Percentiles rank a stretch among this genome's conserved stretches.
phyloP scores from a whole-genome alignment of 805 yeast genomes.

The Ogataea pini region DNA sequence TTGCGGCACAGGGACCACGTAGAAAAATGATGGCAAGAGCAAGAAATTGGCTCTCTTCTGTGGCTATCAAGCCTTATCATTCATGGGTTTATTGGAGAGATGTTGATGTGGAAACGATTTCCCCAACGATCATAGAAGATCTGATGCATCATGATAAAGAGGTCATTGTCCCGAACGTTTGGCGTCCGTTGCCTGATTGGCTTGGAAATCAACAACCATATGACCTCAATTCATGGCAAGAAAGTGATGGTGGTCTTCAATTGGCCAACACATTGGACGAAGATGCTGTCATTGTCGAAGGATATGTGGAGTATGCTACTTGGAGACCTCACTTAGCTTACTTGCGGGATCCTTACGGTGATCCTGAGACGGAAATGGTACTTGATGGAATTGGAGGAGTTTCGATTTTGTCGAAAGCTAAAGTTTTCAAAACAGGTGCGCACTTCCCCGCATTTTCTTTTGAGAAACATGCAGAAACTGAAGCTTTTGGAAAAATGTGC shows the following conservation, averaged over 20 bases:
- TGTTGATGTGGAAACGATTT: slow-evolving; percentile 93
- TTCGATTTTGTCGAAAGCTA: slow-evolving; percentile 83
- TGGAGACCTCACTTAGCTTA: slow-evolving; percentile 98
- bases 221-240: slow-evolving; percentile 85
- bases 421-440: slow-evolving; percentile 82
- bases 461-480: slow-evolving; percentile 96
- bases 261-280: slow-evolving; percentile 78
- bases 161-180: slow-evolving; percentile 91
- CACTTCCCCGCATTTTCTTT: slow-evolving; percentile 97
- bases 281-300: slow-evolving; percentile 96
- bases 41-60: slow-evolving; percentile 88
- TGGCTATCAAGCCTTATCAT: slow-evolving; percentile 87
- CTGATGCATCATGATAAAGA: slow-evolving; percentile 89
- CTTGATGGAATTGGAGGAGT: slow-evolving; percentile 98
- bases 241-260: slow-evolving; percentile 77
- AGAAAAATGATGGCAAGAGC: slow-evolving; percentile 95
- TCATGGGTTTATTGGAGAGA: slow-evolving; percentile 98
- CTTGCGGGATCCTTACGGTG: slow-evolving; percentile 91
- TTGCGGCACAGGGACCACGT: slow-evolving; percentile 94
- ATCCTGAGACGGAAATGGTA: slow-evolving; percentile 89
- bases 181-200: slow-evolving; percentile 91
- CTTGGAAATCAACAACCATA: slow-evolving; percentile 82
- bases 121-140: slow-evolving; percentile 83
- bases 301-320: slow-evolving; percentile 94
- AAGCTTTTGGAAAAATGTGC: slow-evolving; percentile 91